phyloP scores from a whole-genome alignment of 768 basidiomycete species.

The Hygrophoropsis aurantiaca region DNA sequence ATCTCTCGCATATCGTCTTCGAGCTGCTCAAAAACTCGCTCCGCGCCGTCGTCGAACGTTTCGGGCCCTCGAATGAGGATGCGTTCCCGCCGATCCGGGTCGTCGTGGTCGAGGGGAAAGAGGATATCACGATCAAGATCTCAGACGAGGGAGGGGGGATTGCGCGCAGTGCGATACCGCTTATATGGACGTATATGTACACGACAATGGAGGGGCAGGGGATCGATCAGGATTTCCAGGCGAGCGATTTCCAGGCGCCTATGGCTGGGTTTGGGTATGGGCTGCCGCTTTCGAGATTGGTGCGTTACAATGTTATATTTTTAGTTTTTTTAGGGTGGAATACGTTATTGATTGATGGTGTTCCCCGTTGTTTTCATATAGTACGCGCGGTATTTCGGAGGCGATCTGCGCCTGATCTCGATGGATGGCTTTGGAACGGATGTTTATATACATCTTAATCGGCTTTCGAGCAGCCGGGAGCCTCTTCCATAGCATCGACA shows the following conservation, averaged over 20 bases:
- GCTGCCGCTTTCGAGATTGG: conserved; percentile 86
- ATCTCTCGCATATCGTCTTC: conserved; percentile 95
- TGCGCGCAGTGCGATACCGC: conserved; percentile 77
- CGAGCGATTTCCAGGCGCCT: conserved; percentile 91
- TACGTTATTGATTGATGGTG: neutral
- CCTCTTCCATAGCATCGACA: conserved; percentile 65
- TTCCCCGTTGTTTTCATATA: conserved; percentile 22
- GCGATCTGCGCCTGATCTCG: conserved; percentile 88
- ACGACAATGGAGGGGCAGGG: conserved; percentile 77
- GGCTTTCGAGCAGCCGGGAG: conserved; percentile 79
- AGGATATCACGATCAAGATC: conserved; percentile 99
- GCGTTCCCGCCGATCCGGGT: conserved; percentile 82
- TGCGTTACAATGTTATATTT: conserved; percentile 36
- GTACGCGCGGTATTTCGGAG: conserved; percentile 96
- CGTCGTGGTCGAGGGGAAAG: conserved; percentile 94
- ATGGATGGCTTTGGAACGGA: conserved; percentile 99
- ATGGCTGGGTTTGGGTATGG: conserved; percentile 99
- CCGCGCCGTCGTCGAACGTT: conserved; percentile 92
- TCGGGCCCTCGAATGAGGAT: conserved; percentile 78
- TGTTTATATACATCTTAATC: conserved; percentile 89
- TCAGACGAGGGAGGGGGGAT: conserved; percentile 97
- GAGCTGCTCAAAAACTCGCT: conserved; percentile 98
- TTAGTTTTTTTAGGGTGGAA: neutral
- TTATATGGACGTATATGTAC: conserved; percentile 99
- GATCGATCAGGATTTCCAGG: conserved; percentile 76